Evolutionary conservation across 1,284 basidiomycete genomes (phyloP).

Genomic region (Athelia sp.): DNA sequence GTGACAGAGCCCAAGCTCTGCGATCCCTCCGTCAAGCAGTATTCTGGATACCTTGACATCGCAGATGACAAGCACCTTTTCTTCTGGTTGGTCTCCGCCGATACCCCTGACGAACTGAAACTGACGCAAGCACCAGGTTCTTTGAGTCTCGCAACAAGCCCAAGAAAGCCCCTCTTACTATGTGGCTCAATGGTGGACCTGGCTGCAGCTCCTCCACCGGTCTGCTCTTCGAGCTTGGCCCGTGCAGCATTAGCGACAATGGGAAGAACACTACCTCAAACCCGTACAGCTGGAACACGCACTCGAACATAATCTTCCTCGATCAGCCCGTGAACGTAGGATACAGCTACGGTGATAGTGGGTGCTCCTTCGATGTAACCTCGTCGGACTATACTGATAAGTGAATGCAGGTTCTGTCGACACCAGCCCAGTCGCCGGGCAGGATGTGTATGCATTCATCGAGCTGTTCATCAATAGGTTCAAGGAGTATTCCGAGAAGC

Average conservation of each 20-base stretch:
- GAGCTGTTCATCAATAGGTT: slow-evolving; percentile 78
- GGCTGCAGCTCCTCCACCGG: slow-evolving; percentile 78
- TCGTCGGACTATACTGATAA: too few species aligned
- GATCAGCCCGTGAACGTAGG: slow-evolving; percentile 90
- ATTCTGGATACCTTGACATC: slow-evolving; percentile 89
- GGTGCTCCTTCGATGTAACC: too few species aligned
- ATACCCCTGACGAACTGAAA: slow-evolving; percentile 42
- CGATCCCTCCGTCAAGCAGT: slow-evolving; percentile 79
- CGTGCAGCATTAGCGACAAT: slow-evolving; percentile 68
- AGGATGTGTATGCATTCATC: slow-evolving; percentile 89
- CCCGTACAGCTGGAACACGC: slow-evolving; percentile 71
- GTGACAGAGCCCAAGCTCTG: slow-evolving; percentile 75
- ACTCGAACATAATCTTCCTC: slow-evolving; percentile 38
- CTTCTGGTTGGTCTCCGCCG: slow-evolving; percentile 59
- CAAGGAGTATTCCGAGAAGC: slow-evolving; percentile 60
- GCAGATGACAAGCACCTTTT: slow-evolving; percentile 82
- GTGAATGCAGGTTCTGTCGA: slow-evolving; percentile 67
- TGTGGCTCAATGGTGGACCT: slow-evolving; percentile 90
- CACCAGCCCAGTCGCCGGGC: slow-evolving; percentile 68
- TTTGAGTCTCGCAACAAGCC: slow-evolving; percentile 80
- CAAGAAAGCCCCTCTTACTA: slow-evolving; percentile 70
- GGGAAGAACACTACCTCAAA: slow-evolving; percentile 72
- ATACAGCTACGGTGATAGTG: slow-evolving; percentile 82
- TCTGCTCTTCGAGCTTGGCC: slow-evolving; percentile 83
- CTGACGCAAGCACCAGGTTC: slow-evolving; percentile 52